Conservation (phyloP, 208 protist genomes). For the Trichomonas gallinae region DNA sequence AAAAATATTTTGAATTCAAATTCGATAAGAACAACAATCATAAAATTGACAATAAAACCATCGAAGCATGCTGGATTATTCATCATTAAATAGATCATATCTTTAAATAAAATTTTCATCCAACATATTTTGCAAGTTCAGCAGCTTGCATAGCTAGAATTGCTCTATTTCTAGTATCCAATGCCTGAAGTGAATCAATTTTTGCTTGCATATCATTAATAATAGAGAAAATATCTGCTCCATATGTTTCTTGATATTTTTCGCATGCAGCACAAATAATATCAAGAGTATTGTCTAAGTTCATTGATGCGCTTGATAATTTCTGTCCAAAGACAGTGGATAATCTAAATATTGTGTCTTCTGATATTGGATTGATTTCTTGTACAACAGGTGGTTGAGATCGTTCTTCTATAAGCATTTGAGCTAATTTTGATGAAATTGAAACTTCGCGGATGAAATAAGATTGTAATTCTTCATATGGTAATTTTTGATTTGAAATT, state of each 20-base stretch:
- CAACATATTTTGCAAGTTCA: not conserved
- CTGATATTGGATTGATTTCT: not conserved
- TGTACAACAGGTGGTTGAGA: not conserved
- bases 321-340: not conserved
- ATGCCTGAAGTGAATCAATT: not conserved
- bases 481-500: not conserved
- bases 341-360: not conserved
- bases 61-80: no score
- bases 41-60: no score
- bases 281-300: not conserved
- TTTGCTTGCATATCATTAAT: not conserved
- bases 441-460: not conserved
- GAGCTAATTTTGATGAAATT: not conserved
- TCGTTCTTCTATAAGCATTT: not conserved
- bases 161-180: not conserved
- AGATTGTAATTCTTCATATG: not conserved
- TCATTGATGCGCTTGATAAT: not conserved
- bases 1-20: no score
- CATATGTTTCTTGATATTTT: not conserved
- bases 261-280: not conserved
- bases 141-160: not conserved
- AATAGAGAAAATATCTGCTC: not conserved
- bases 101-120: not conserved
- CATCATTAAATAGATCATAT: not conserved
- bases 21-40: no score